A percentile compares a stretch with the other conserved stretches of the same genome.
Conservation (phyloP, 495 filamentous ascomycete genomes). For the Tuber borchii region DNA sequence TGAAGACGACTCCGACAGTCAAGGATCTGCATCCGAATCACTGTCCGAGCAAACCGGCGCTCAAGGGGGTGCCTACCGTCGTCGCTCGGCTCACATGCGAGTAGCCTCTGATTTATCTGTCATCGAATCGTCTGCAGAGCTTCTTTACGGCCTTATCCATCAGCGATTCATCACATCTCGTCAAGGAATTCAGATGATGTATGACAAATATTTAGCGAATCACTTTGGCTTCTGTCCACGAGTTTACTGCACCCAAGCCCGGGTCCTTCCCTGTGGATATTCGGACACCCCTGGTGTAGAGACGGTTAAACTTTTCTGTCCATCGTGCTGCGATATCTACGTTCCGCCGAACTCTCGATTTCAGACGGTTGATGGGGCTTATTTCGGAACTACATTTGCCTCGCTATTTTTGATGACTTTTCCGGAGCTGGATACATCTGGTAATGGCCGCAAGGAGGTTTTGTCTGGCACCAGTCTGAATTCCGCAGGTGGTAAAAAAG, state of each 20-base stretch:
- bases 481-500: constrained; percentile 46
- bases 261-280: constrained; percentile 84
- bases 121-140: constrained; percentile 92
- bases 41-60: constrained; percentile 50
- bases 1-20: constrained; percentile 66
- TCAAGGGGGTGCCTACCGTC: constrained; percentile 53
- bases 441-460: constrained; percentile 41
- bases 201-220: constrained; percentile 92
- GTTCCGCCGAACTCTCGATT: constrained; percentile 95
- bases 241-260: constrained; percentile 76
- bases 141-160: constrained; percentile 96
- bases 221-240: constrained; percentile 93
- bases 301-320: constrained; percentile 97
- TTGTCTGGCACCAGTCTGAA: constrained; percentile 42
- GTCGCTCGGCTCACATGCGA: constrained; percentile 72
- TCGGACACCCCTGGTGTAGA: constrained; percentile 93
- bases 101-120: constrained; percentile 86
- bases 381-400: constrained; percentile 94
- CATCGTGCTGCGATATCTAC: constrained; percentile 92
- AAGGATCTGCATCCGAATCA: constrained; percentile 47
- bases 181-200: constrained; percentile 96
- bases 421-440: constrained; percentile 74
- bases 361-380: constrained; percentile 95
- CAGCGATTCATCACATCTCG: constrained; percentile 98
- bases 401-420: constrained; percentile 96